Percentiles rank a stretch among this genome's conserved stretches.
These are phyloP conservation scores for Phytophthora foliorum DNA, from an alignment of 352 stramenopile genomes.

Conservation along the genomic window DNA sequence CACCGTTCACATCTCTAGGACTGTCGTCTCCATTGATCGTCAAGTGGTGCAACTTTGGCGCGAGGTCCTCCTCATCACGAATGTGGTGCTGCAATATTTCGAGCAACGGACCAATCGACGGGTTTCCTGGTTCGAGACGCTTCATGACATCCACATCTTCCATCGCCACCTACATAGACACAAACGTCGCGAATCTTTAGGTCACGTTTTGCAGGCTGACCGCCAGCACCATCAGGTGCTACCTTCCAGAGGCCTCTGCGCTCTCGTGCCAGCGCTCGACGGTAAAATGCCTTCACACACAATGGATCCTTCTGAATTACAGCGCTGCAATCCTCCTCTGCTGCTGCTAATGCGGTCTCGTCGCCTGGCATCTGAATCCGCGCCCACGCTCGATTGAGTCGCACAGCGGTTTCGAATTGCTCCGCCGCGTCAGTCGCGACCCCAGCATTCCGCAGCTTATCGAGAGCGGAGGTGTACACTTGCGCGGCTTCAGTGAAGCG, in stretches of 20 bases:
- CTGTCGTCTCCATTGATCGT: background rate
- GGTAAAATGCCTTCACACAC: constrained; percentile 93
- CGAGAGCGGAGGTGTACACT: constrained; percentile 57
- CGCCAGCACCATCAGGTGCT: no score
- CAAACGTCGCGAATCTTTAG: background rate
- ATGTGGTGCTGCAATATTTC: constrained; percentile 26
- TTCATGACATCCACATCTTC: constrained; percentile 40
- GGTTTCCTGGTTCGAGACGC: constrained; percentile 54
- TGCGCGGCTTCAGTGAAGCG: constrained; percentile 53
- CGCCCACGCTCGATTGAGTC: constrained; percentile 73
- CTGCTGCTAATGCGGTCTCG: constrained; percentile 32
- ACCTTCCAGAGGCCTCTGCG: constrained; percentile 73
- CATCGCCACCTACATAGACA: constrained; percentile 40
- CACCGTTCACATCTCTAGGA: background rate
- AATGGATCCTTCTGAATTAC: constrained; percentile 70
- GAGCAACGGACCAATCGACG: constrained; percentile 32
- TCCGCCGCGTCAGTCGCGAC: constrained; percentile 12
- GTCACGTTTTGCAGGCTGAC: background rate
- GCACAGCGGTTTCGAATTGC: constrained; percentile 58
- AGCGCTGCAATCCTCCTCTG: constrained; percentile 77
- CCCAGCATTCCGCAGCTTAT: constrained; percentile 5
- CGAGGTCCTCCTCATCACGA: constrained; percentile 18
- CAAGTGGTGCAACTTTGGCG: constrained; percentile 18
- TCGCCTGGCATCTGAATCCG: constrained; percentile 46
- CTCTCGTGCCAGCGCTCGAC: constrained; percentile 80